phyloP scores from a whole-genome alignment of 1,284 basidiomycete species.

The Ustilago tritici region DNA sequence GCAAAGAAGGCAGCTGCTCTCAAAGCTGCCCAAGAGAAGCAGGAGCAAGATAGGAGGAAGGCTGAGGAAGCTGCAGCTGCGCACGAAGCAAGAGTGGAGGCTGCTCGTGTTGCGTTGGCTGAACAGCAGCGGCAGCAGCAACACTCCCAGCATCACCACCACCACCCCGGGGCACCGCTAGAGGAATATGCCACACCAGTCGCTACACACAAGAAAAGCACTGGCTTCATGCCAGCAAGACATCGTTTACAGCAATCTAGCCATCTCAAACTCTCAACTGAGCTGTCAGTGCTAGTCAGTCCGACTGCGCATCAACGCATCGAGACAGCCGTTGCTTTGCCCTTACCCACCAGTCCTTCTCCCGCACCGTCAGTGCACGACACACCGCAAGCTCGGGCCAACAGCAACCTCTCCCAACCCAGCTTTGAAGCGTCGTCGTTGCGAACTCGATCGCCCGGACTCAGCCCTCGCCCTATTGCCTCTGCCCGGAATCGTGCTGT shows the following conservation, averaged over 20 bases:
- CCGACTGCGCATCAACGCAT: conserved; percentile 37
- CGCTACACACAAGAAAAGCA: conserved; percentile 20
- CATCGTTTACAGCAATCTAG: conserved; percentile 20
- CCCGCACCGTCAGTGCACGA: conserved; percentile 11
- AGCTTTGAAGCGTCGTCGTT: conserved; percentile 20
- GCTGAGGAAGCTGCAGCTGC: conserved; percentile 48
- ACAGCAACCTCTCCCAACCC: conserved; percentile 18
- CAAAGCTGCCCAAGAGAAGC: conserved; percentile 49
- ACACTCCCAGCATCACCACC: conserved; percentile 2
- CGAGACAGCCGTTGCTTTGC: conserved; percentile 36
- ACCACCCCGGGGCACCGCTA: neutral
- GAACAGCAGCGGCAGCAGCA: conserved; percentile 29
- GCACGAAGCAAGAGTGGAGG: conserved; percentile 42
- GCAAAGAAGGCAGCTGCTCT: conserved; percentile 64
- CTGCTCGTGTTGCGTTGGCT: conserved; percentile 23
- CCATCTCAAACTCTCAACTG: conserved; percentile 20
- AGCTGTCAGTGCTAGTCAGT: conserved; percentile 34
- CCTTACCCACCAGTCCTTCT: conserved; percentile 42
- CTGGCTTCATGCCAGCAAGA: conserved; percentile 38
- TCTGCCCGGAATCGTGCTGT: conserved; percentile 29
- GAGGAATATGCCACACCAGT: conserved; percentile 40
- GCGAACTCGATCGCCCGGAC: conserved; percentile 27
- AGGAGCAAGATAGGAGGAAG: conserved; percentile 50
- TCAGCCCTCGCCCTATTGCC: conserved; percentile 15
- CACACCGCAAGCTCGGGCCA: conserved; percentile 19